These are phyloP conservation scores for Fomitiporia mediterranea DNA, from an alignment of 1,284 basidiomycete genomes.

Conservation along the genomic window DNA sequence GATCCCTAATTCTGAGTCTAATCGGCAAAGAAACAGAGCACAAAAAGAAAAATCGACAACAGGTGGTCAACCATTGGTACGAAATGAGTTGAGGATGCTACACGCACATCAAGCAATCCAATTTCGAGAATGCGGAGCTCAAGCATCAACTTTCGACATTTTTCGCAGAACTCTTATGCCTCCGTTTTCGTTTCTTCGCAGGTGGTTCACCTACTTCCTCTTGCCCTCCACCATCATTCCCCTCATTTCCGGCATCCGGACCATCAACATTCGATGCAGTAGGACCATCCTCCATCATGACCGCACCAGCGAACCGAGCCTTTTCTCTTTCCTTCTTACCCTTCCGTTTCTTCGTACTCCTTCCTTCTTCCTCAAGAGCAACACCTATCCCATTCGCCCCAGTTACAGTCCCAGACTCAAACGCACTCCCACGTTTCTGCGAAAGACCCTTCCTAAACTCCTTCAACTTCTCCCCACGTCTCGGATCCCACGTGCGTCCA, in stretches of 20 bases:
- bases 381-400: neutral
- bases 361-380: constrained; percentile 12
- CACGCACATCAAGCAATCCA: no score
- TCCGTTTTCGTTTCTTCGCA: constrained; percentile 18
- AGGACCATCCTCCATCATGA: neutral
- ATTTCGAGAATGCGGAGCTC: no score
- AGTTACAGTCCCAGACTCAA: neutral
- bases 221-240: neutral
- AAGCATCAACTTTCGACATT: neutral
- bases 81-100: no score
- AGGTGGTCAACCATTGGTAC: no score
- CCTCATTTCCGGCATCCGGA: no score
- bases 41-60: no score
- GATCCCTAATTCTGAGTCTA: no score
- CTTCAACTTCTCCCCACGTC: constrained; percentile 63
- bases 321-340: constrained; percentile 73
- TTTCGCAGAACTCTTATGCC: constrained; percentile 11
- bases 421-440: constrained; percentile 18
- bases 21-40: no score
- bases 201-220: constrained; percentile 3
- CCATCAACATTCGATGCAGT: neutral
- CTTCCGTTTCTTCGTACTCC: constrained; percentile 53
- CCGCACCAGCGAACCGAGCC: constrained; percentile 31
- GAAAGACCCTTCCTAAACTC: constrained; percentile 66
- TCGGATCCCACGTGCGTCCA: constrained; percentile 55